These are phyloP conservation scores for Colletotrichum liaoningense DNA, from an alignment of 2,329 filamentous ascomycete genomes.

Conservation along the genomic window DNA sequence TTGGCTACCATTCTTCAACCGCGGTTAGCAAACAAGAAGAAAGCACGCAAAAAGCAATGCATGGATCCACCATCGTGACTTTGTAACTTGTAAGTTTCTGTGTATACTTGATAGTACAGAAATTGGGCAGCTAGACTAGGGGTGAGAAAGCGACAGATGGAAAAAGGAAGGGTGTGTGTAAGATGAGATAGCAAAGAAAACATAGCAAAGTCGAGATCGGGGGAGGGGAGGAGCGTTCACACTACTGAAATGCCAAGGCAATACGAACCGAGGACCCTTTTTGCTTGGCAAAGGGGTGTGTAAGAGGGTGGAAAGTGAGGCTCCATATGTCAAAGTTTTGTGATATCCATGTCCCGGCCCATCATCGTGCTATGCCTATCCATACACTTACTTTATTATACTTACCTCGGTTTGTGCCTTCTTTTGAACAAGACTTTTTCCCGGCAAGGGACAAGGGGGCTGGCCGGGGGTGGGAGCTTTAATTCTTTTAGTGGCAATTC, in stretches of 20 bases:
- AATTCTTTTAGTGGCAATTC: not conserved
- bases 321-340: not conserved
- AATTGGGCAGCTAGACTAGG: not conserved
- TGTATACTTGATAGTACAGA: not conserved
- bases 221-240: not conserved
- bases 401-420: not conserved
- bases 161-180: not conserved
- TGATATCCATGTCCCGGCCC: not conserved
- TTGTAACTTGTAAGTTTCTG: not conserved
- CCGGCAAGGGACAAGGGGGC: not conserved
- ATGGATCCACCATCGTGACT: conserved; percentile 3
- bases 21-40: not conserved
- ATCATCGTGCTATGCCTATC: not conserved
- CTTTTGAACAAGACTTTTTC: not conserved
- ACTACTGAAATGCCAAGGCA: conserved; percentile 16
- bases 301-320: not conserved
- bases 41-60: not conserved
- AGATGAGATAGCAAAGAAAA: not conserved
- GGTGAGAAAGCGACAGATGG: not conserved
- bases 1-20: conserved; percentile 4
- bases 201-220: not conserved
- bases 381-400: not conserved
- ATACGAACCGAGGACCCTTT: conserved; percentile 28
- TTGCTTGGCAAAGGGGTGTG: not conserved
- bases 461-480: not conserved